phyloP scores from a whole-genome alignment of 2,329 filamentous ascomycete species.

The Chaetomiaceae sp. region DNA sequence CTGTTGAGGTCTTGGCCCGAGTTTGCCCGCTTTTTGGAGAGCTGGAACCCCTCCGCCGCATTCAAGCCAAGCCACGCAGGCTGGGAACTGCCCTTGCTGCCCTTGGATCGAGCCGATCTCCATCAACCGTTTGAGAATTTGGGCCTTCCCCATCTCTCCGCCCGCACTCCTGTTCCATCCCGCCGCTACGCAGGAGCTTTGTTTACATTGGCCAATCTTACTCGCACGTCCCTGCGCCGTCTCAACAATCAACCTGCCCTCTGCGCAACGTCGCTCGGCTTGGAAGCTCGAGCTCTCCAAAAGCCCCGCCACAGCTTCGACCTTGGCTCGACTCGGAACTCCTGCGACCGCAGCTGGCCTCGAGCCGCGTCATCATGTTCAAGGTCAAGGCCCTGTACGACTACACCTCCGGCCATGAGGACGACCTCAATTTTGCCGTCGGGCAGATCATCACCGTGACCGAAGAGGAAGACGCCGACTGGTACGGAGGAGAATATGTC shows the following conservation, averaged over 20 bases:
- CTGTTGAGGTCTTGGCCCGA: slow-evolving; percentile 30
- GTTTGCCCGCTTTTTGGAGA: slow-evolving; percentile 32
- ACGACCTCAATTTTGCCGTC: slow-evolving; percentile 81
- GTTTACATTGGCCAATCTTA: slow-evolving; percentile 6
- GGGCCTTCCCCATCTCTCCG: slow-evolving; percentile 12
- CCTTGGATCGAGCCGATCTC: slow-evolving; percentile 14
- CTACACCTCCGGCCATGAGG: slow-evolving; percentile 87
- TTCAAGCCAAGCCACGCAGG: slow-evolving; percentile 8
- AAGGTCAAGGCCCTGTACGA: slow-evolving; percentile 96
- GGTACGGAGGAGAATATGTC: slow-evolving; percentile 85
- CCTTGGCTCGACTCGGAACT: background rate
- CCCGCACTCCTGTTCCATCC: background rate
- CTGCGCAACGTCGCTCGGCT: background rate
- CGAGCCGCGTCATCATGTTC: slow-evolving; percentile 59
- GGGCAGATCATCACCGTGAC: slow-evolving; percentile 93
- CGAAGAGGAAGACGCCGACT: slow-evolving; percentile 87
- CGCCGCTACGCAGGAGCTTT: slow-evolving; percentile 4
- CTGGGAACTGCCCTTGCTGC: slow-evolving; percentile 15
- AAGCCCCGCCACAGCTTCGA: slow-evolving; percentile 14
- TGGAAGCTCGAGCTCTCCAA: slow-evolving; percentile 9
- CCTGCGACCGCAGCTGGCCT: slow-evolving; percentile 11
- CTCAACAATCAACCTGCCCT: background rate
- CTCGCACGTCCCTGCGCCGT: background rate
- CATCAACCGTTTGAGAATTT: slow-evolving; percentile 25
- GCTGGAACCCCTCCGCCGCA: slow-evolving; percentile 28